Evolutionary conservation across 345 rosid species (phyloP), one percentile per base, ranked within the genome.

Genomic region (Angophora floribunda): DNA sequence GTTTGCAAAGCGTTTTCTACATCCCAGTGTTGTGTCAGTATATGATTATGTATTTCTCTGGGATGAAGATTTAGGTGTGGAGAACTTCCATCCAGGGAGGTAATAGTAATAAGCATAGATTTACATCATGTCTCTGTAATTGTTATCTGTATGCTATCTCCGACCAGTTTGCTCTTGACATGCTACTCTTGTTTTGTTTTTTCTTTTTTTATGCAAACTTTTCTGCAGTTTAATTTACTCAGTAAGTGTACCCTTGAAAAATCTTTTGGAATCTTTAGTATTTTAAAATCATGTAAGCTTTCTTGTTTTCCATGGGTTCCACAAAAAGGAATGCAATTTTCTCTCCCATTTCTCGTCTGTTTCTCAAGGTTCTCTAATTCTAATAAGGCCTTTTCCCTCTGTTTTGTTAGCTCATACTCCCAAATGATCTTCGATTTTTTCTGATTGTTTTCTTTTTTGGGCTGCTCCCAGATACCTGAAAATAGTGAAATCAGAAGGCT

Each of bases 21-120:
- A 98, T 93, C 99, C 99, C 36, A 97, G 94, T 86, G 90, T 98
- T 7, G 99, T 97, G 63, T 92, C 97, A 50, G 86, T 86, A 78
- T 98, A 98, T 85, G 99, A 98, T 93, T 98, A 97, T 89, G 89
- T 98, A 91, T 98, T 98, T 90, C 97, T 98, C 45, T 97, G 99
- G 99, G 99, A 98, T 52, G 99, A 98, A 94, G 99, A 98, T 94
- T 93, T 98, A 87, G 99, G 99, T 86, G 98, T 96, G 59, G 91
- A 94, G 85, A 87, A 95, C 91, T 98, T 98, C 87, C 88, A 95
- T 91, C 99, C 99, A 1, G 57, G 92, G 91, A 94, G 95, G 99
- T 98, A 89, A 75, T 49, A 86, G 53, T 53, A 53, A 6, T 2
- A 63, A 82, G 79, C 88, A 86, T 36, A 50, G 32, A 44, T 52